These are phyloP conservation scores for Sphaerostilbella broomeana DNA, from an alignment of 2,329 filamentous ascomycete genomes.

Conservation along the genomic window DNA sequence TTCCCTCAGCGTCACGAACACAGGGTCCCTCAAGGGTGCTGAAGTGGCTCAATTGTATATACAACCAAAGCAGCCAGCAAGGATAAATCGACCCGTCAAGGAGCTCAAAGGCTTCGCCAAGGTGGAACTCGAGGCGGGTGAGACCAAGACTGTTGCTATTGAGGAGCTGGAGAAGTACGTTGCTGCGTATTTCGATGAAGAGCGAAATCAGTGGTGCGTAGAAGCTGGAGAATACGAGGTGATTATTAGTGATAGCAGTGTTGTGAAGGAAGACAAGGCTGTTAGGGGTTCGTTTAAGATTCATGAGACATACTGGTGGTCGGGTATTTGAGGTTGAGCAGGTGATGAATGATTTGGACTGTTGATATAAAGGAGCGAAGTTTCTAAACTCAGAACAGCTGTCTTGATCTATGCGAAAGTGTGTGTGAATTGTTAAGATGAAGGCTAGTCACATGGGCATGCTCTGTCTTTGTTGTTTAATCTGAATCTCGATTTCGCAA, in stretches of 20 bases:
- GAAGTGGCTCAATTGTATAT: constrained; percentile 55
- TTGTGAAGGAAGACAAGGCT: constrained; percentile 37
- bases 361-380: no score
- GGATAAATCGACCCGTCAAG: constrained; percentile 51
- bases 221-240: constrained; percentile 61
- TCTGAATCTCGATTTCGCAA: no score
- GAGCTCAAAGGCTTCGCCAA: constrained; percentile 63
- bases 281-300: constrained; percentile 51
- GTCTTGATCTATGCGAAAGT: no score
- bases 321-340: constrained; percentile 11
- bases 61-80: constrained; percentile 42
- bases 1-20: constrained; percentile 52
- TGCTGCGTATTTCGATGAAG: constrained; percentile 65
- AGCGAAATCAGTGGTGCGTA: constrained; percentile 55
- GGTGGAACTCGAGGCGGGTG: constrained; percentile 53
- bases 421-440: no score
- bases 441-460: no score
- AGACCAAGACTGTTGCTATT: constrained; percentile 52
- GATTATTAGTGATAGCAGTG: constrained; percentile 52
- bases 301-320: constrained; percentile 58
- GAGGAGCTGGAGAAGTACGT: constrained; percentile 56
- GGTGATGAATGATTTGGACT: no score
- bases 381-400: no score
- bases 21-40: constrained; percentile 45
- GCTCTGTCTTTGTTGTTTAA: no score